These are phyloP conservation scores for Protomyces inouyei DNA, from an alignment of 1,139 yeast genomes.

Conservation along the genomic window DNA sequence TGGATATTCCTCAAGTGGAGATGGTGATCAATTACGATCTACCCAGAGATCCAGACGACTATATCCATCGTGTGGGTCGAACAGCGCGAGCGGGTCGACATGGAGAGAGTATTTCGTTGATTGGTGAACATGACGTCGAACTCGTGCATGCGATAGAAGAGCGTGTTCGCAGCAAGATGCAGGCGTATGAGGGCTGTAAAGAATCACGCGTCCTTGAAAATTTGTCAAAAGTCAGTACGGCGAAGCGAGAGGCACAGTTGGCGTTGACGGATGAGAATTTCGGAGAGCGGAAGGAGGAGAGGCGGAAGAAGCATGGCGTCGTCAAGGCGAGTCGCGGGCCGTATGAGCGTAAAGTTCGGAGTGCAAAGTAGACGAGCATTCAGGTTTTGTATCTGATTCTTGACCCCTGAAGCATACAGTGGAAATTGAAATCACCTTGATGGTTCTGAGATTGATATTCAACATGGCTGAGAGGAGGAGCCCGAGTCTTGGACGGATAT, in stretches of 20 bases:
- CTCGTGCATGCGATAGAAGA: slow-evolving; percentile 82
- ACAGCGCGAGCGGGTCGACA: slow-evolving; percentile 97
- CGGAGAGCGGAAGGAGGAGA: slow-evolving; percentile 64
- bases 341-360: neutral
- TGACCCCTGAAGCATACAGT: too few species aligned
- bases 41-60: slow-evolving; percentile 95
- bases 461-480: too few species aligned
- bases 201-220: slow-evolving; percentile 69
- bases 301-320: slow-evolving; percentile 45
- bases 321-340: neutral
- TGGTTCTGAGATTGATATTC: too few species aligned
- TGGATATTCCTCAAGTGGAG: slow-evolving; percentile 89
- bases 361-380: too few species aligned
- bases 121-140: slow-evolving; percentile 77
- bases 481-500: too few species aligned
- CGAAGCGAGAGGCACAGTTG: slow-evolving; percentile 84
- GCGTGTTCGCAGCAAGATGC: slow-evolving; percentile 74
- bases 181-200: slow-evolving; percentile 58
- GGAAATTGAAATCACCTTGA: too few species aligned
- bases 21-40: slow-evolving; percentile 85
- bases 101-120: slow-evolving; percentile 65
- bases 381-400: too few species aligned
- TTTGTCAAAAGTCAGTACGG: slow-evolving; percentile 65
- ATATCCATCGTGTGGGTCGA: slow-evolving; percentile 98
- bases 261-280: slow-evolving; percentile 89